These are phyloP conservation scores for Fusarium palustre DNA, from an alignment of 2,329 filamentous ascomycete species.

Conservation along the genomic window DNA sequence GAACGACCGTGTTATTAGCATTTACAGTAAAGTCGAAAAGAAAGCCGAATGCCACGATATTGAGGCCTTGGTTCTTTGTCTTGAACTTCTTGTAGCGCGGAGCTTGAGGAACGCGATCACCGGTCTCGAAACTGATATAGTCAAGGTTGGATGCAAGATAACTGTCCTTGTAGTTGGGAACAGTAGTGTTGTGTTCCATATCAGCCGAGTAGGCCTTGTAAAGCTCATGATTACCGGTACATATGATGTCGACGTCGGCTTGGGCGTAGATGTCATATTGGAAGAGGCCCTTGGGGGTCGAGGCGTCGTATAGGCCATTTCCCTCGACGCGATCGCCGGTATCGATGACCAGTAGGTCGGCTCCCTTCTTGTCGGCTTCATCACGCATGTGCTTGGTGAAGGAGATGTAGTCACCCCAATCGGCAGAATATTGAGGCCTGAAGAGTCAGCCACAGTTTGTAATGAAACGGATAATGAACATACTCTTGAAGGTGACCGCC, in stretches of 20 bases:
- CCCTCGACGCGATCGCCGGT: slow-evolving; percentile 94
- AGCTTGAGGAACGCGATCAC: slow-evolving; percentile 79
- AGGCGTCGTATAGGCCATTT: slow-evolving; percentile 93
- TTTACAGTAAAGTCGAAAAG: slow-evolving; percentile 94
- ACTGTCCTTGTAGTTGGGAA: slow-evolving; percentile 81
- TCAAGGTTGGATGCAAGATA: slow-evolving; percentile 96
- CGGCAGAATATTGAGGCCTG: slow-evolving; percentile 89
- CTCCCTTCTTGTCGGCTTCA: slow-evolving; percentile 80
- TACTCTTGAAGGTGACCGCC: slow-evolving; percentile 93
- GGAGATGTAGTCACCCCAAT: slow-evolving; percentile 98
- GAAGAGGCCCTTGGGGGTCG: slow-evolving; percentile 86
- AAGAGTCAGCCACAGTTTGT: slow-evolving; percentile 10
- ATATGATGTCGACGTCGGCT: slow-evolving; percentile 86
- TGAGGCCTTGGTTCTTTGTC: slow-evolving; percentile 87
- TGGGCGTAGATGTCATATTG: slow-evolving; percentile 88
- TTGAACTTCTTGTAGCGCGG: slow-evolving; percentile 88
- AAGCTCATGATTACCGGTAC: slow-evolving; percentile 93
- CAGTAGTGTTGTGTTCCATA: slow-evolving; percentile 81
- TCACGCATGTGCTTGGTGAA: slow-evolving; percentile 86
- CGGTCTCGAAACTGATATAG: slow-evolving; percentile 79
- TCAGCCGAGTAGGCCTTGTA: slow-evolving; percentile 84
- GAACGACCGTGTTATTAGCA: slow-evolving; percentile 89
- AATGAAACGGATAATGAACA: slow-evolving; percentile 34
- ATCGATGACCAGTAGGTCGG: slow-evolving; percentile 92
- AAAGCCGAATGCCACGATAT: slow-evolving; percentile 91